These are phyloP conservation scores for Fusarium tjaetaba DNA, from an alignment of 2,329 filamentous ascomycete genomes.

Conservation along the genomic window DNA sequence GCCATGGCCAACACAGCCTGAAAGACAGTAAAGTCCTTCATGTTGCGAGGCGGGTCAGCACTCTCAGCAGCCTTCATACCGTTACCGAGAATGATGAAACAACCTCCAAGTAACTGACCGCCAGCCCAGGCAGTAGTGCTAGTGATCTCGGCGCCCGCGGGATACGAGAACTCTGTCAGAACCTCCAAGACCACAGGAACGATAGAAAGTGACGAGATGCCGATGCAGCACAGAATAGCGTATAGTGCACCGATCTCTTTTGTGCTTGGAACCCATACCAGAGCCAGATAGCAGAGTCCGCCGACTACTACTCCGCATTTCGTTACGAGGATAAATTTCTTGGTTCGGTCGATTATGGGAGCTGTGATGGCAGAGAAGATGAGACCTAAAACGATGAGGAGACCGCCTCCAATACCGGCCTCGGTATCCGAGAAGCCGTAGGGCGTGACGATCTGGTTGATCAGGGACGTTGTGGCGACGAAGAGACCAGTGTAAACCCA, in stretches of 20 bases:
- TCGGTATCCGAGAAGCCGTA: neutral
- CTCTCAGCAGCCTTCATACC: neutral
- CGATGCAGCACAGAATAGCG: neutral
- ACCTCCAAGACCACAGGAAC: neutral
- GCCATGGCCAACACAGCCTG: neutral
- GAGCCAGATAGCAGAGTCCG: neutral
- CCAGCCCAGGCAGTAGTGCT: neutral
- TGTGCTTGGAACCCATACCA: neutral
- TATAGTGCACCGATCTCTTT: neutral
- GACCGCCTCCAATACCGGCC: neutral
- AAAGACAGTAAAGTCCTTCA: neutral
- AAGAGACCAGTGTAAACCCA: neutral
- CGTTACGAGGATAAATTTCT: neutral
- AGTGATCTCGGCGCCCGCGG: neutral
- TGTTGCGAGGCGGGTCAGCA: neutral
- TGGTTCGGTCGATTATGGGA: neutral
- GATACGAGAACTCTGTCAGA: neutral
- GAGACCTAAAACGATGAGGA: neutral
- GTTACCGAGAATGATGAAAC: neutral
- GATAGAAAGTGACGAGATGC: neutral
- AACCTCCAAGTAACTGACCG: neutral
- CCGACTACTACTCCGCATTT: neutral
- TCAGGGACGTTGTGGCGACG: neutral
- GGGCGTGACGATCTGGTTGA: neutral
- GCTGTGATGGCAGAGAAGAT: neutral